Evolutionary conservation across 768 basidiomycete genomes (phyloP), one percentile per base, ranked within the genome.

Genomic region (Pholiota microspora): DNA sequence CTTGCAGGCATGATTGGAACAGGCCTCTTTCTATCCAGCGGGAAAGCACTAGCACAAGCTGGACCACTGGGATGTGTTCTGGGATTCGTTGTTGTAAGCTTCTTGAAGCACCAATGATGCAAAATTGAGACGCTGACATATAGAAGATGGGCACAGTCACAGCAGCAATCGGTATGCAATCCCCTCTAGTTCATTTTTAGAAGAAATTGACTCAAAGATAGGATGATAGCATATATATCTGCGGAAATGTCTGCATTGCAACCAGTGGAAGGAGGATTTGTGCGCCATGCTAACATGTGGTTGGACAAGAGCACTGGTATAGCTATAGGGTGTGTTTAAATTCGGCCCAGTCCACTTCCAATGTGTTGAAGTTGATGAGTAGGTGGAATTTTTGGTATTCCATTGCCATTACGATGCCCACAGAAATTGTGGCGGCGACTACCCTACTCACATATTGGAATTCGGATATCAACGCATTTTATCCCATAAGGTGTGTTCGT

Each of bases 171-270:
- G 67, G 69, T 67, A 44, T 38, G 59, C 38, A 45, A 42, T n/a
- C 45, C 27, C n/a, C 36, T 29, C 13, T 27, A 34, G 36, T 35
- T 0, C 24, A 23, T 13, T 21, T 18, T 49, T 34, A 7, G 10
- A 9, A 27, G 23, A 12, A 15, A 50, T 13, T 53, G 12, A 44
- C 35, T 46, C 45, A 25, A 12, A n/a, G 18, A 18, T 54, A 25
- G 16, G 18, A n/a, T 27, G 25, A 13, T 45, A 70, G 69, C 69
- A 0, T 62, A 66, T 62, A 61, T 69, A 3, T 66, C 71, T 24
- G 76, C 68, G 8, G 77, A 83, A 66, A 83, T 82, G 85, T 64
- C 85, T 34, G 77, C 84, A 0, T 84, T 76, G 62, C 74, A 85
- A 32, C 85, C 85, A 0, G 68, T 84, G 9, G 71, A 80, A 25